These are phyloP conservation scores for Malus hybrid DNA, from an alignment of 331 rosid species.

Conservation along the genomic window DNA sequence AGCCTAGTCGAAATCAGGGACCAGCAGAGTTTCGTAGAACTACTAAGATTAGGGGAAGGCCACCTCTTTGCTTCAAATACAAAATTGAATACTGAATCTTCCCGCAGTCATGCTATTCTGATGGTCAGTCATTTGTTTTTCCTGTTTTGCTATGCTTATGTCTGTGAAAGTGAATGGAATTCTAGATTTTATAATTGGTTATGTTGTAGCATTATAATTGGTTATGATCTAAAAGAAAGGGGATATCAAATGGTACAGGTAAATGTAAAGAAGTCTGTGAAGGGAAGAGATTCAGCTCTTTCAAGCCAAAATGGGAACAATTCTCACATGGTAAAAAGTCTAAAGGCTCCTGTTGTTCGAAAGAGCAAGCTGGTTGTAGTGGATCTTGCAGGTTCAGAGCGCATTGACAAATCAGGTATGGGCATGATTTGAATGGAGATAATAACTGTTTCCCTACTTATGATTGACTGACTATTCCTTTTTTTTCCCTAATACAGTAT, in stretches of 20 bases:
- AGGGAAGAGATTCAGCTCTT: slow-evolving; percentile 66
- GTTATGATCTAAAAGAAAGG: not conserved
- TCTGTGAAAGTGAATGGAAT: slow-evolving; percentile 19
- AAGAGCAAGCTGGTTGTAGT: slow-evolving; percentile 90
- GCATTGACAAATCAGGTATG: slow-evolving; percentile 93
- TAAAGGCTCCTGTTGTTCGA: slow-evolving; percentile 72
- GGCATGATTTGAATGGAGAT: slow-evolving; percentile 3
- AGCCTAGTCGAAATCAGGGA: slow-evolving; percentile 77
- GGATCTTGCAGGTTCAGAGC: slow-evolving; percentile 99
- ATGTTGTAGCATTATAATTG: not conserved
- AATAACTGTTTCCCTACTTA: not conserved
- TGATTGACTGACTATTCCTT: not conserved
- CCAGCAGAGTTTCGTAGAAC: slow-evolving; percentile 78
- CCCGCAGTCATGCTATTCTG: slow-evolving; percentile 97
- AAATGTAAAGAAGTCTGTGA: slow-evolving; percentile 63
- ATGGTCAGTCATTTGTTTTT: slow-evolving; percentile 50
- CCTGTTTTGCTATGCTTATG: slow-evolving; percentile 18
- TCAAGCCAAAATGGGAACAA: slow-evolving; percentile 61
- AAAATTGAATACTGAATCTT: slow-evolving; percentile 90
- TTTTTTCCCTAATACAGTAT: not conserved
- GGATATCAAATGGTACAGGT: slow-evolving; percentile 44
- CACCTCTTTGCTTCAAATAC: slow-evolving; percentile 98
- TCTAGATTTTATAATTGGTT: slow-evolving; percentile 9
- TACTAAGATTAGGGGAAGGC: slow-evolving; percentile 86
- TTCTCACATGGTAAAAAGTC: slow-evolving; percentile 51